Percentiles rank a stretch among this genome's conserved stretches.
These are phyloP conservation scores for Kodamaea ohmeri DNA, from an alignment of 1,139 yeast species.

Conservation along the genomic window DNA sequence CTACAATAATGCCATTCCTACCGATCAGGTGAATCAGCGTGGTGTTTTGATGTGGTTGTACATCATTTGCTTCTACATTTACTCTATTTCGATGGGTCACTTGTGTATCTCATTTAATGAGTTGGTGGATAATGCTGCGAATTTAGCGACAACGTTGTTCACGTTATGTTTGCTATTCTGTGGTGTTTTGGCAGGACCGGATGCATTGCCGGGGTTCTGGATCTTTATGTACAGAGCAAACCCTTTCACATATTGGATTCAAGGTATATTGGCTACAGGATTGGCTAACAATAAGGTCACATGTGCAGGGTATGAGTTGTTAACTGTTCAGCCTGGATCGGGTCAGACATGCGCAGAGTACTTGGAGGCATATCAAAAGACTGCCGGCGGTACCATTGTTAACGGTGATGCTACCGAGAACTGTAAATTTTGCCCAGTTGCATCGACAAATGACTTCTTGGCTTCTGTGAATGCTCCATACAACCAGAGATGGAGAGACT, in stretches of 20 bases:
- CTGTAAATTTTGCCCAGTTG: constrained; percentile 53
- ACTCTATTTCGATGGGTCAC: constrained; percentile 64
- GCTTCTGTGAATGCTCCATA: constrained; percentile 38
- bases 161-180: constrained; percentile 72
- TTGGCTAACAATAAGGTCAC: constrained; percentile 48
- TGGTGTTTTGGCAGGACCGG: constrained; percentile 72
- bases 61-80: constrained; percentile 54
- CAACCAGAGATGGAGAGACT: constrained; percentile 63
- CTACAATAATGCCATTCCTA: constrained; percentile 32
- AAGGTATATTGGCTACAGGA: constrained; percentile 52
- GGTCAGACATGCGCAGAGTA: constrained; percentile 56
- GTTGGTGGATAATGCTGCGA: constrained; percentile 73
- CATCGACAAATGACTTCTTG: constrained; percentile 52
- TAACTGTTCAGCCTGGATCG: constrained; percentile 43
- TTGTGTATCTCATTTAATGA: constrained; percentile 60
- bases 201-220: constrained; percentile 48
- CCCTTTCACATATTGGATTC: constrained; percentile 63
- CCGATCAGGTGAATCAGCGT: constrained; percentile 35
- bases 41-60: constrained; percentile 70
- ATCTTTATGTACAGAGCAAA: constrained; percentile 61
- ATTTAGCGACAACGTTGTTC: constrained; percentile 59
- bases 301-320: constrained; percentile 49
- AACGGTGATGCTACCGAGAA: constrained; percentile 40
- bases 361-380: constrained; percentile 41
- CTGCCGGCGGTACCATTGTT: constrained; percentile 50